Percentiles rank a stretch among this genome's conserved stretches.
These are phyloP conservation scores for Fusarium dimerum DNA, from an alignment of 2,329 filamentous ascomycete species.

Conservation along the genomic window DNA sequence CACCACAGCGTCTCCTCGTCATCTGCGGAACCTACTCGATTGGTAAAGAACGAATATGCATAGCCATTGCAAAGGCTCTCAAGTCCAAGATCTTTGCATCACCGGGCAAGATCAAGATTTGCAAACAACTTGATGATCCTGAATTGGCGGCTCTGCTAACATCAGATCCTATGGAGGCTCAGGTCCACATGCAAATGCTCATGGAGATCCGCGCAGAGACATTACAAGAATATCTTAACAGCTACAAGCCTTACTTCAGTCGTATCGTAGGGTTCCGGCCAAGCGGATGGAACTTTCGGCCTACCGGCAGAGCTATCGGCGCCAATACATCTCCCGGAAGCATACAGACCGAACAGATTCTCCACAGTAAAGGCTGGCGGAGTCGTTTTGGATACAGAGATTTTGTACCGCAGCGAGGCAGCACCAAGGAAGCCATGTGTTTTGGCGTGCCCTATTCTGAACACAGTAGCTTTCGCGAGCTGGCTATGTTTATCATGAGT, in stretches of 20 bases:
- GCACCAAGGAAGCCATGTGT: constrained; percentile 78
- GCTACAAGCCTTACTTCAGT: constrained; percentile 78
- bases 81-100: constrained; percentile 88
- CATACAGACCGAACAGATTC: constrained; percentile 51
- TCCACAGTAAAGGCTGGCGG: constrained; percentile 70
- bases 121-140: constrained; percentile 79
- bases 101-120: constrained; percentile 79
- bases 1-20: constrained; percentile 70
- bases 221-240: constrained; percentile 82
- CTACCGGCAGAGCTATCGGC: constrained; percentile 58
- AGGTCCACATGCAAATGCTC: constrained; percentile 96
- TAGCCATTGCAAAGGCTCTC: constrained; percentile 86
- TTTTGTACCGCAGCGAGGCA: constrained; percentile 79
- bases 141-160: constrained; percentile 81
- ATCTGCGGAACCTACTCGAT: constrained; percentile 97
- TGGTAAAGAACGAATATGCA: constrained; percentile 93
- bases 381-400: constrained; percentile 71
- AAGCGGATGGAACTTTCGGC: constrained; percentile 90
- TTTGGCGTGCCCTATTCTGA: constrained; percentile 96
- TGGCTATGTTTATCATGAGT: constrained; percentile 90
- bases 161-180: constrained; percentile 75
- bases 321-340: constrained; percentile 51
- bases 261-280: constrained; percentile 89
- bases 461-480: constrained; percentile 90
- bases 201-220: constrained; percentile 94